These are phyloP conservation scores for Colletotrichum sp. DNA, from an alignment of 2,329 filamentous ascomycete species.

Conservation along the genomic window DNA sequence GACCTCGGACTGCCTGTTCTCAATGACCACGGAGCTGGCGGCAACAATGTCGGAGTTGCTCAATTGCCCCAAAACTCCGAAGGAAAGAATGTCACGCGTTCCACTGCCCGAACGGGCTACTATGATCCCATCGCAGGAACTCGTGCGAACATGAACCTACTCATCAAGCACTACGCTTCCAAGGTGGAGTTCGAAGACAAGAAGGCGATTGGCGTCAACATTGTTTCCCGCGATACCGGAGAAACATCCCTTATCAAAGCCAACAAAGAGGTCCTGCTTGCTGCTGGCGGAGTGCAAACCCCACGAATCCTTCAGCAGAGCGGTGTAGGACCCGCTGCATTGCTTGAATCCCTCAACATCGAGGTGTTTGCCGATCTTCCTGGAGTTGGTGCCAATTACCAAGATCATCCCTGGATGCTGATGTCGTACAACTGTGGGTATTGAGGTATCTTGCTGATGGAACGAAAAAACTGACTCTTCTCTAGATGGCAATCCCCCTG, in stretches of 20 bases:
- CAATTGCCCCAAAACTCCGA: constrained; percentile 39
- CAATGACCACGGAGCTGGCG: constrained; percentile 19
- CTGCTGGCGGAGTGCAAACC: constrained; percentile 44
- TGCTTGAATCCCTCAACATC: constrained; percentile 44
- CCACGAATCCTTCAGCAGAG: constrained; percentile 53
- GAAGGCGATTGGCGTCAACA: constrained; percentile 40
- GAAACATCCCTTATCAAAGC: constrained; percentile 4
- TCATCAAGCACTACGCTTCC: constrained; percentile 35
- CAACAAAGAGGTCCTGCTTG: constrained; percentile 44
- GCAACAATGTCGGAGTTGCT: constrained; percentile 22
- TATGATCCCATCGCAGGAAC: constrained; percentile 35
- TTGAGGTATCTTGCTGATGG: accelerated
- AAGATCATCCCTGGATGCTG: constrained; percentile 18
- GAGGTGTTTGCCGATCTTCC: constrained; percentile 21
- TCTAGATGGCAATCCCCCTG: constrained; percentile 8
- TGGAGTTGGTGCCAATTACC: constrained; percentile 18
- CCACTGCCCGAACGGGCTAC: constrained; percentile 33
- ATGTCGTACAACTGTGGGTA: not conserved
- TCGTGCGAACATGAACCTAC: constrained; percentile 42
- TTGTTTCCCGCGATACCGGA: constrained; percentile 18
- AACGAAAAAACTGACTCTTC: not conserved
- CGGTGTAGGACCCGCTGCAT: constrained; percentile 46
- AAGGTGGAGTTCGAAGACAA: constrained; percentile 24
- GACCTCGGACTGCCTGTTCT: constrained; percentile 20
- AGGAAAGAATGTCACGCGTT: constrained; percentile 42